Percentiles rank a stretch among this genome's conserved stretches.
Conservation (phyloP, 352 stramenopile species). For the Pythium sukuiense region DNA sequence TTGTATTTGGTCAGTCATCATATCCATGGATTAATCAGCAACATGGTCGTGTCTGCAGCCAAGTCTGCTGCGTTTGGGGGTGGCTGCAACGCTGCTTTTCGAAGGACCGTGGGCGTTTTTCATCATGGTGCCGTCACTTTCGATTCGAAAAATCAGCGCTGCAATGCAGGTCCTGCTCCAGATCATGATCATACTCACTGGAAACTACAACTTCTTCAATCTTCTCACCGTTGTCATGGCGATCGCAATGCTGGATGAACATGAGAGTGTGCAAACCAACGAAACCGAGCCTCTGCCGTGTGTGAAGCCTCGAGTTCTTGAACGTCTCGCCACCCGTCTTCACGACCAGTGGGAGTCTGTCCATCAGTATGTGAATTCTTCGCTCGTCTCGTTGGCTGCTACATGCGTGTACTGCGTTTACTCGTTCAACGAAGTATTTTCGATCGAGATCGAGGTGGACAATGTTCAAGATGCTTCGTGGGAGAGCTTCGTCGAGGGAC, state of each 20-base stretch:
- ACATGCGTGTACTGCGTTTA: not conserved
- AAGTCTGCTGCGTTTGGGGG: constrained; percentile 67
- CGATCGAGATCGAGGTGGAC: constrained; percentile 7
- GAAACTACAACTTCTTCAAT: constrained; percentile 96
- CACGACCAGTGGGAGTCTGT: constrained; percentile 29
- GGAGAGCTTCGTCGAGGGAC: constrained; percentile 25
- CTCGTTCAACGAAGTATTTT: not conserved
- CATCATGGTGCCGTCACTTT: constrained; percentile 64
- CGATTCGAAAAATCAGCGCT: constrained; percentile 53
- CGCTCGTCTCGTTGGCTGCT: constrained; percentile 4
- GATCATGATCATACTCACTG: constrained; percentile 83
- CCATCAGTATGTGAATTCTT: constrained; percentile 22
- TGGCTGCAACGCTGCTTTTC: constrained; percentile 84
- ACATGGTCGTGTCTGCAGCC: constrained; percentile 33
- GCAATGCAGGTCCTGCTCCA: constrained; percentile 81
- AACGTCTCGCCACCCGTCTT: not conserved
- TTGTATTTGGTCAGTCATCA: not conserved
- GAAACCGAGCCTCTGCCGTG: not conserved
- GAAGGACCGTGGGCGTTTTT: constrained; percentile 89
- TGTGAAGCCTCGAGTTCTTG: not conserved
- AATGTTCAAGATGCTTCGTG: not conserved
- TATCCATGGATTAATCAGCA: not conserved
- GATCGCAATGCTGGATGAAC: constrained; percentile 34
- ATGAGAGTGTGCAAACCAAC: not conserved
- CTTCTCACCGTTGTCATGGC: constrained; percentile 72